Conservation (phyloP, 768 basidiomycete species). For the Tulasnella sp. region DNA sequence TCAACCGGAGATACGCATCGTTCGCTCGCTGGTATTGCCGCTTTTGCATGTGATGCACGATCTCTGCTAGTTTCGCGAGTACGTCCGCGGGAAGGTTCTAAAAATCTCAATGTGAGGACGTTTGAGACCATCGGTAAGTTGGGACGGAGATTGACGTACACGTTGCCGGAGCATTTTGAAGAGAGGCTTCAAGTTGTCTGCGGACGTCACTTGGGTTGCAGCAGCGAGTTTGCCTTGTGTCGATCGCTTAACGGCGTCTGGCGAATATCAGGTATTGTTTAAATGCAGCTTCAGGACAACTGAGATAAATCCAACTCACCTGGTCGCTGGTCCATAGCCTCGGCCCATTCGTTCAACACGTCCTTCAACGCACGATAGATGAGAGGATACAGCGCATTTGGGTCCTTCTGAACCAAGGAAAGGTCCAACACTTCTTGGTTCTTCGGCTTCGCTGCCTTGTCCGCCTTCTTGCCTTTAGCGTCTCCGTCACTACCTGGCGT, state of each 20-base stretch:
- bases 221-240: slow-evolving; percentile 90
- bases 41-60: slow-evolving; percentile 93
- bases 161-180: slow-evolving; percentile 84
- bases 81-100: slow-evolving; percentile 72
- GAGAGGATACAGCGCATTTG: slow-evolving; percentile 90
- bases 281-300: neutral
- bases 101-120: neutral
- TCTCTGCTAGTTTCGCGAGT: slow-evolving; percentile 77
- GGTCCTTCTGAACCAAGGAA: slow-evolving; percentile 72
- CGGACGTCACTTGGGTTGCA: slow-evolving; percentile 90
- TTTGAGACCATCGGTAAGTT: neutral
- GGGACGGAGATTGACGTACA: slow-evolving; percentile 39
- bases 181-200: slow-evolving; percentile 91
- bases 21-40: slow-evolving; percentile 93
- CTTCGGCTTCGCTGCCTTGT: slow-evolving; percentile 33
- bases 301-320: slow-evolving; percentile 36
- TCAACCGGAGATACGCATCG: slow-evolving; percentile 91
- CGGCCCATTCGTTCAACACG: slow-evolving; percentile 91
- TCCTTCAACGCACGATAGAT: slow-evolving; percentile 94
- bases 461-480: slow-evolving; percentile 56
- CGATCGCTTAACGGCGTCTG: slow-evolving; percentile 77
- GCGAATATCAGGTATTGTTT: neutral
- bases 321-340: slow-evolving; percentile 87
- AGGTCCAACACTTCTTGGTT: slow-evolving; percentile 60
- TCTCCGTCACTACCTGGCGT: slow-evolving; percentile 15